Evolutionary conservation across 805 yeast species (phyloP), one percentile per base, ranked within the genome.

Genomic region (Nakazawaea ernobii): DNA sequence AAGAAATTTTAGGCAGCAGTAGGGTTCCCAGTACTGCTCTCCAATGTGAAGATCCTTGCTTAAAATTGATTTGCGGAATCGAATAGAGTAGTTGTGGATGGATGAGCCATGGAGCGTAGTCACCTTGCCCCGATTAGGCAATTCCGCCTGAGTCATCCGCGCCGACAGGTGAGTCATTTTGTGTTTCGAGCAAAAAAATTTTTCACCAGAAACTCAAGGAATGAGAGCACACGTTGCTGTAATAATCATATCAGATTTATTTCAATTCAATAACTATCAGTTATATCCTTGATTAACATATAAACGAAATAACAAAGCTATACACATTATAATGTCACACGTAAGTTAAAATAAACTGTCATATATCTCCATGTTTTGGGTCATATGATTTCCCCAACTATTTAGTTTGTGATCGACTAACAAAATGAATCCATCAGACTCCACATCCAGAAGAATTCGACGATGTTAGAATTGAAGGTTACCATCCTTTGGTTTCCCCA

Each of bases 401-500:
- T 9, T 30, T 30, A 30, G n/a, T 30, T 3, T 13, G 32, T 4
- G 6, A 3, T 10, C 32, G 32, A n/a, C 24, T 42, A 42, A n/a
- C 35, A 26, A 26, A 6, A 14, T 36, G 28, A 9, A 8, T 10
- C 15, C 26, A 15, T 10, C 32, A 42, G 46, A 73, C 81, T 10
- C 85, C 85, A 37, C 68, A 71, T 42, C 80, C 80, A 49, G 83
- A 79, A 55, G 91, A 84, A 62, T 78, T 76, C 71, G 83, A 78
- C 55, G 92, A 87, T 57, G 84, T 85, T 56, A 74, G 88, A 71
- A 78, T 88, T 59, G 69, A 81, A 51, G 97, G 97, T 52, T 92
- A 90, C 80, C 95, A 92, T 61, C 99, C 99, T 11, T 73, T 94
- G 54, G 83, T 88, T 27, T 84, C 98, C 1, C 99, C 99, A 50